These are phyloP conservation scores for Dalbergia cultrata DNA, from an alignment of 306 rosid species.

Conservation along the genomic window DNA sequence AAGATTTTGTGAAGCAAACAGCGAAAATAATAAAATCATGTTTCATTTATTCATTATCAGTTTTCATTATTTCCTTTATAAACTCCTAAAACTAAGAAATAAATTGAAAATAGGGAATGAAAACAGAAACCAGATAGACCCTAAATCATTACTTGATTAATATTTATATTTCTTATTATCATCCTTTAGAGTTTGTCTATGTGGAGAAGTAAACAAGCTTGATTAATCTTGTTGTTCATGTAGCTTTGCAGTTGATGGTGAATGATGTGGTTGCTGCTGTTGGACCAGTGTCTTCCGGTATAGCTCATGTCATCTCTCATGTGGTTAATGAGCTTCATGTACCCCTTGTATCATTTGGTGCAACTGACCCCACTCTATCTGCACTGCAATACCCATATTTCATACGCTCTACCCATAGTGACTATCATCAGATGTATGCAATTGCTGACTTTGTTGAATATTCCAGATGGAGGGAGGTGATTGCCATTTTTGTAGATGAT, in stretches of 20 bases:
- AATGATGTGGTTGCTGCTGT: slow-evolving; percentile 73
- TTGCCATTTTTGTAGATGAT: slow-evolving; percentile 87
- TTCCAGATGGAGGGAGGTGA: slow-evolving; percentile 76
- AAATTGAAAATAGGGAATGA: no score
- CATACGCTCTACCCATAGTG: slow-evolving; percentile 80
- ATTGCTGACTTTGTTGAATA: slow-evolving; percentile 73
- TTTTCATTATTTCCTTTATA: no score
- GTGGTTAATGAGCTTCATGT: slow-evolving; percentile 81
- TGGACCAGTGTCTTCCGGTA: slow-evolving; percentile 88
- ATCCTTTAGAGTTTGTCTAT: not conserved
- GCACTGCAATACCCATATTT: slow-evolving; percentile 80
- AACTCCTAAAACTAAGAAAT: no score
- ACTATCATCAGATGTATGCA: slow-evolving; percentile 78
- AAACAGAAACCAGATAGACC: no score
- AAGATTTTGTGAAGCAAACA: no score
- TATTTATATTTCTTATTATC: slow-evolving; percentile 15
- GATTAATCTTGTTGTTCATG: slow-evolving; percentile 49
- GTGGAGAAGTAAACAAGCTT: slow-evolving; percentile 23
- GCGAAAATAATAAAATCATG: no score
- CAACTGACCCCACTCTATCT: slow-evolving; percentile 84
- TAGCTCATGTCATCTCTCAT: slow-evolving; percentile 82
- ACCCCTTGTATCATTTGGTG: slow-evolving; percentile 85
- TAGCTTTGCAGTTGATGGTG: slow-evolving; percentile 82
- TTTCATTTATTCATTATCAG: no score
- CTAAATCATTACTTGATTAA: slow-evolving; percentile 3